phyloP scores from a whole-genome alignment of 2,329 filamentous ascomycete species.

The Scytalidium lignicola region DNA sequence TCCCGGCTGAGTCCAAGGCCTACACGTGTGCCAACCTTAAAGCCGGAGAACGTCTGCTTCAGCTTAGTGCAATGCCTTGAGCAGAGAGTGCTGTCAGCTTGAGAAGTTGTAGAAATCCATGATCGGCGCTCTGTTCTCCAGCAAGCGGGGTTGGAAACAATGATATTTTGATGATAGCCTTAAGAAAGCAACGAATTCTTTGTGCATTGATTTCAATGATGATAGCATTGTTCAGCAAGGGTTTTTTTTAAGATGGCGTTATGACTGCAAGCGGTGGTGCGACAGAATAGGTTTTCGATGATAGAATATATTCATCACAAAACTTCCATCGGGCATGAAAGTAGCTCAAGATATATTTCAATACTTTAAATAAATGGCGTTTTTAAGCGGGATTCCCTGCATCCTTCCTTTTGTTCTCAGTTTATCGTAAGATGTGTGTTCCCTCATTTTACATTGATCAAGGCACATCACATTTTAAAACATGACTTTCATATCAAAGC shows the following conservation, averaged over 20 bases:
- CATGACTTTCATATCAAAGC: too few relatives aligned
- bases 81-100: background rate
- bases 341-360: too few relatives aligned
- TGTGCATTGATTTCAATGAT: conserved; percentile 14
- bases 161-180: conserved; percentile 6
- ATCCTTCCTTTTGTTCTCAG: too few relatives aligned
- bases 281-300: background rate
- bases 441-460: too few relatives aligned
- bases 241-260: conserved; percentile 14
- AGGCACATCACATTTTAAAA: too few relatives aligned
- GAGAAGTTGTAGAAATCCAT: background rate
- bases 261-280: background rate
- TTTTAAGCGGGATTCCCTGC: too few relatives aligned
- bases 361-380: too few relatives aligned
- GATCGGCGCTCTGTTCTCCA: background rate
- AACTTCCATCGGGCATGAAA: background rate
- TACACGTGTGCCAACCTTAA: conserved; percentile 60
- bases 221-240: conserved; percentile 17
- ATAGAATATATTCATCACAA: background rate
- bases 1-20: conserved; percentile 69
- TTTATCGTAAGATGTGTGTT: too few relatives aligned
- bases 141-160: background rate
- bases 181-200: conserved; percentile 5
- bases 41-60: conserved; percentile 52
- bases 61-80: conserved; percentile 12